Percentiles rank a stretch among this genome's conserved stretches.
These are phyloP conservation scores for Podaxis sp. DNA, from an alignment of 768 basidiomycete genomes.

Conservation along the genomic window DNA sequence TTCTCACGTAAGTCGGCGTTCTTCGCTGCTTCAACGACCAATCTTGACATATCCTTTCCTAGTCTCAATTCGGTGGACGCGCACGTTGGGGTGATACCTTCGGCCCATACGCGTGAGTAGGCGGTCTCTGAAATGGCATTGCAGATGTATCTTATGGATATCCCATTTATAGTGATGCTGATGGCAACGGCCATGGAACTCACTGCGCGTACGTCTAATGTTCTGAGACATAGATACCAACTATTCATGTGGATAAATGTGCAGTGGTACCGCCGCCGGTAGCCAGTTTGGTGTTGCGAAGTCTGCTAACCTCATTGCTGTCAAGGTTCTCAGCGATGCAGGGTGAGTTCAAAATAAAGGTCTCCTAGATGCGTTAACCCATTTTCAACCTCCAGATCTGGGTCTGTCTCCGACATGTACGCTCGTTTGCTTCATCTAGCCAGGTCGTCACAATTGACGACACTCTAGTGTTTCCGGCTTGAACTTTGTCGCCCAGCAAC, in stretches of 20 bases:
- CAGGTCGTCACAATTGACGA: not conserved
- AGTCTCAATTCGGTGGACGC: conserved; percentile 36
- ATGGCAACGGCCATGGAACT: conserved; percentile 43
- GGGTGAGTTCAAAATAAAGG: conserved; percentile 21
- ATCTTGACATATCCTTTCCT: not conserved
- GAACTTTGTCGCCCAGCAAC: conserved; percentile 28
- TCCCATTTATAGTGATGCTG: conserved; percentile 18
- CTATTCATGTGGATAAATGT: not conserved
- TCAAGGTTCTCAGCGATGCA: conserved; percentile 37
- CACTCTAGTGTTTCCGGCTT: conserved; percentile 28
- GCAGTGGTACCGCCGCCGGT: conserved; percentile 27
- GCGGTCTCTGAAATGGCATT: not conserved
- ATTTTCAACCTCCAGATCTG: conserved; percentile 1
- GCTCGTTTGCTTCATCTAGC: not conserved
- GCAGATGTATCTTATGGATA: not conserved
- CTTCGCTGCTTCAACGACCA: not conserved
- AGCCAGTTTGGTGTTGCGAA: conserved; percentile 28
- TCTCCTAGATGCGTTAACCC: not conserved
- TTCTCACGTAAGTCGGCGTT: conserved; percentile 16
- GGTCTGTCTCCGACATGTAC: conserved; percentile 12
- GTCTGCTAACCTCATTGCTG: conserved; percentile 35
- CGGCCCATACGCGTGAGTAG: conserved; percentile 24
- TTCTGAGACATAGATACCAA: not conserved
- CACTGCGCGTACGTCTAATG: conserved; percentile 25
- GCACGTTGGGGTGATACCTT: conserved; percentile 39